These are phyloP conservation scores for Cyclostephanos tholiformis DNA, from an alignment of 108 stramenopile genomes.

Conservation along the genomic window DNA sequence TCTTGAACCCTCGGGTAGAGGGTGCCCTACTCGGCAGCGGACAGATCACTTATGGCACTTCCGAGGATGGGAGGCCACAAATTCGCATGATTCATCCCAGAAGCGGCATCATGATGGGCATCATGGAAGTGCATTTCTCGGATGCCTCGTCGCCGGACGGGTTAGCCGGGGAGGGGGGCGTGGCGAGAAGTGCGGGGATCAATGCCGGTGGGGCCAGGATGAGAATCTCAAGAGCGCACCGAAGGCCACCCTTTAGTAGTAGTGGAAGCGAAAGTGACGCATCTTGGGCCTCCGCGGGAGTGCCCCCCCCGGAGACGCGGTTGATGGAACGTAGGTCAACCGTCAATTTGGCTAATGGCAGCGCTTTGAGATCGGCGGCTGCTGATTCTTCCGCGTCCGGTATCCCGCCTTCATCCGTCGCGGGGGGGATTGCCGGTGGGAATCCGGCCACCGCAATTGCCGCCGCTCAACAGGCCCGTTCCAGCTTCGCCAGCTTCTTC, in stretches of 20 bases:
- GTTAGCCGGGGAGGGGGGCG: neutral
- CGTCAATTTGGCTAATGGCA: neutral
- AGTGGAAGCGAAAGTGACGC: neutral
- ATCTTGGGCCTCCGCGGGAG: too few relatives aligned
- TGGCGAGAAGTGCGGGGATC: neutral
- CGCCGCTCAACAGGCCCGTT: neutral
- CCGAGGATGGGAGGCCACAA: constrained; percentile 1
- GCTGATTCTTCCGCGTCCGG: neutral
- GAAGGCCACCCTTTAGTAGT: neutral
- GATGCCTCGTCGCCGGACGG: neutral
- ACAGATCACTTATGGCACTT: constrained; percentile 4
- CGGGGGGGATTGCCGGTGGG: neutral
- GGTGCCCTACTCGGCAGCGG: neutral
- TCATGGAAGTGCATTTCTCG: constrained; percentile 28
- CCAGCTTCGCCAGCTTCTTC: constrained; percentile 1
- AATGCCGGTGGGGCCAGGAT: neutral
- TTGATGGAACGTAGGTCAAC: neutral
- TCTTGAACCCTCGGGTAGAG: neutral
- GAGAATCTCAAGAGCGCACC: neutral
- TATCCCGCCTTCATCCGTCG: neutral
- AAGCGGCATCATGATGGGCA: neutral
- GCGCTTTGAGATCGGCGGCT: neutral
- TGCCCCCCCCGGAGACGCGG: neutral
- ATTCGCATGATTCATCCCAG: constrained; percentile 20
- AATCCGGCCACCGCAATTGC: neutral